Evolutionary conservation across 1,284 basidiomycete species (phyloP).

Genomic region (Sanguinoderma infundibulare): DNA sequence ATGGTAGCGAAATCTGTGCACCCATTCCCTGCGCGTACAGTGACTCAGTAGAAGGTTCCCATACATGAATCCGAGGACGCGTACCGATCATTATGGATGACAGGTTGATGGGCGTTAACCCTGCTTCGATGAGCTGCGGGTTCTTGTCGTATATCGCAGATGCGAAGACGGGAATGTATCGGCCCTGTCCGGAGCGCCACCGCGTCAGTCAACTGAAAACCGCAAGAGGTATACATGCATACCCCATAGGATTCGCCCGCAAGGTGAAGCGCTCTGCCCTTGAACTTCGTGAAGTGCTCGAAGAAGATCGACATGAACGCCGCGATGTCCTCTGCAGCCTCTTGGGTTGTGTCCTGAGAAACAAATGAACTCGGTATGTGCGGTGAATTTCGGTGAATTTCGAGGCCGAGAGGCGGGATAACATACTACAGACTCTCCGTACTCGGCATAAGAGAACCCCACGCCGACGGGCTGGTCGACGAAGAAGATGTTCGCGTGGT

Average conservation of each 20-base stretch:
- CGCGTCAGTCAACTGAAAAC: too few relatives aligned
- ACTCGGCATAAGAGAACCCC: slow-evolving; percentile 76
- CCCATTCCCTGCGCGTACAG: slow-evolving; percentile 55
- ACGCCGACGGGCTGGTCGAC: slow-evolving; percentile 67
- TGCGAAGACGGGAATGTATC: slow-evolving; percentile 86
- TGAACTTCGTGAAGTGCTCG: slow-evolving; percentile 70
- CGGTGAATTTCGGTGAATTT: too few relatives aligned
- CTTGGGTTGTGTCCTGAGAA: slow-evolving; percentile 58
- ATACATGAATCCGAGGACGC: slow-evolving; percentile 9
- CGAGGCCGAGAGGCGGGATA: too few relatives aligned
- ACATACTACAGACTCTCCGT: slow-evolving; percentile 63
- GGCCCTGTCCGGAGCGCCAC: too few relatives aligned
- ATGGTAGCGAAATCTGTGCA: slow-evolving; percentile 32
- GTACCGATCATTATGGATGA: slow-evolving; percentile 80
- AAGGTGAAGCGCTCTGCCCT: slow-evolving; percentile 72
- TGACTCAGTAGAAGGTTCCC: not conserved
- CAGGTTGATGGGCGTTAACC: slow-evolving; percentile 77
- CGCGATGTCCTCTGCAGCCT: slow-evolving; percentile 72
- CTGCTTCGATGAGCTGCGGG: slow-evolving; percentile 50
- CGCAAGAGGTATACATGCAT: slow-evolving; percentile 43
- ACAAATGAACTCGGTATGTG: too few relatives aligned
- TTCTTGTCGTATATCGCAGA: slow-evolving; percentile 82
- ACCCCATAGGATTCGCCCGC: slow-evolving; percentile 61
- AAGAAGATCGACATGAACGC: slow-evolving; percentile 80
- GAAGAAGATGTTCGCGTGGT: slow-evolving; percentile 72